Conservation (phyloP, 2,329 filamentous ascomycete species). For the Bertia moriformis region DNA sequence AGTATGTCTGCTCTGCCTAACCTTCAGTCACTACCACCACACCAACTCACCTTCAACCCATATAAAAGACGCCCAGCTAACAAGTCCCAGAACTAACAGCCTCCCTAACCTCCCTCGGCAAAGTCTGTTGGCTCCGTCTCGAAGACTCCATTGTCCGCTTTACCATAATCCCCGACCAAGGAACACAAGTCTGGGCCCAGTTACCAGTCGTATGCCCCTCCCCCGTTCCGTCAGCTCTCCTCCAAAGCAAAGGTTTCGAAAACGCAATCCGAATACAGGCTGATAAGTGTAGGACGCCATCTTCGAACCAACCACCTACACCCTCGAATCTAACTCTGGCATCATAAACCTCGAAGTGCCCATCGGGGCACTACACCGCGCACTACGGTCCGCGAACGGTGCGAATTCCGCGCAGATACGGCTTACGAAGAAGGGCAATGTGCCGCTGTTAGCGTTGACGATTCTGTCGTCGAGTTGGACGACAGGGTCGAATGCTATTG, state of each 20-base stretch:
- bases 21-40: not conserved
- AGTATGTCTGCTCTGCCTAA: not conserved
- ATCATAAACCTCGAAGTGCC: conserved; percentile 58
- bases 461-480: conserved; percentile 34
- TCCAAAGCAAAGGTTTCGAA: too few relatives aligned
- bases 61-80: conserved; percentile 2
- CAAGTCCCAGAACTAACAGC: conserved; percentile 7
- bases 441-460: conserved; percentile 47
- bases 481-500: not conserved
- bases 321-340: conserved; percentile 45
- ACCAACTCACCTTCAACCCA: too few relatives aligned
- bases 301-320: conserved; percentile 38
- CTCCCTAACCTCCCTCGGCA: conserved; percentile 9
- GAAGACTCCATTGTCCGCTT: conserved; percentile 49
- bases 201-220: conserved; percentile 14
- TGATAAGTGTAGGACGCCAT: conserved; percentile 33
- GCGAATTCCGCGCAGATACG: conserved; percentile 45
- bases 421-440: conserved; percentile 51
- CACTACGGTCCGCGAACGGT: conserved; percentile 45
- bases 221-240: not conserved
- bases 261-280: conserved; percentile 8
- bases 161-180: conserved; percentile 52
- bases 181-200: conserved; percentile 55
- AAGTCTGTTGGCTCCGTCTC: conserved; percentile 39
- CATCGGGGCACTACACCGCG: conserved; percentile 42